Evolutionary conservation across 805 yeast genomes (phyloP).

Genomic region (Myxozyma vanderwaltii): DNA sequence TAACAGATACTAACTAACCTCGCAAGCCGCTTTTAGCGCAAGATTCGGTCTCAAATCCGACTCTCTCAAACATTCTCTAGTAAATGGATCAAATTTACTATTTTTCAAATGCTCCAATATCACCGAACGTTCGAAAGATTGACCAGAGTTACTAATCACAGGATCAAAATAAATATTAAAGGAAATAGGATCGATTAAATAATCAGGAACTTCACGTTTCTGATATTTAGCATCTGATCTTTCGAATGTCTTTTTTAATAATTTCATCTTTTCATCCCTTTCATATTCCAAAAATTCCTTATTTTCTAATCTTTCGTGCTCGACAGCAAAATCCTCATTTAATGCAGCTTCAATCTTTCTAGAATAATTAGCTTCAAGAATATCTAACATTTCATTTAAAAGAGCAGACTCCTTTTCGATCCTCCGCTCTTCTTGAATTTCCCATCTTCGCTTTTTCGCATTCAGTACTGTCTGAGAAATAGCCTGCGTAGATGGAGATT

Average conservation of each 20-base stretch:
- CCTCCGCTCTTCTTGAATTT: slow-evolving; percentile 36
- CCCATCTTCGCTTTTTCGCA: slow-evolving; percentile 37
- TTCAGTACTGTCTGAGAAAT: slow-evolving; percentile 37
- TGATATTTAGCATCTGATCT: slow-evolving; percentile 32
- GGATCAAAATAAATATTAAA: slow-evolving; percentile 48
- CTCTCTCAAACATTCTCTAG: slow-evolving; percentile 44
- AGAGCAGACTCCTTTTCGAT: slow-evolving; percentile 34
- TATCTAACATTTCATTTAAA: slow-evolving; percentile 36
- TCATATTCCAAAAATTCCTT: slow-evolving; percentile 29
- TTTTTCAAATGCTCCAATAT: slow-evolving; percentile 45
- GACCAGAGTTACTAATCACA: slow-evolving; percentile 50
- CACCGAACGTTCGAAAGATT: slow-evolving; percentile 48
- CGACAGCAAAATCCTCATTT: slow-evolving; percentile 12
- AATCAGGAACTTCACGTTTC: slow-evolving; percentile 44
- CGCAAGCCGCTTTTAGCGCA: slow-evolving; percentile 47
- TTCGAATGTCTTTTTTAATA: slow-evolving; percentile 35
- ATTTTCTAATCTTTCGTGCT: slow-evolving; percentile 34
- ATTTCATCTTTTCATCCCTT: slow-evolving; percentile 30
- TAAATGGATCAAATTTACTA: slow-evolving; percentile 48
- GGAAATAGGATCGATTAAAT: slow-evolving; percentile 48
- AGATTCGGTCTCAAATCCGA: slow-evolving; percentile 48
- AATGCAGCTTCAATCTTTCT: slow-evolving; percentile 23
- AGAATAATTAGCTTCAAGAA: slow-evolving; percentile 26
- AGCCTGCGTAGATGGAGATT: slow-evolving; percentile 38
- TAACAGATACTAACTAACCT: slow-evolving; percentile 23